Conservation (phyloP, 805 yeast species). For the Candida succiphila region DNA sequence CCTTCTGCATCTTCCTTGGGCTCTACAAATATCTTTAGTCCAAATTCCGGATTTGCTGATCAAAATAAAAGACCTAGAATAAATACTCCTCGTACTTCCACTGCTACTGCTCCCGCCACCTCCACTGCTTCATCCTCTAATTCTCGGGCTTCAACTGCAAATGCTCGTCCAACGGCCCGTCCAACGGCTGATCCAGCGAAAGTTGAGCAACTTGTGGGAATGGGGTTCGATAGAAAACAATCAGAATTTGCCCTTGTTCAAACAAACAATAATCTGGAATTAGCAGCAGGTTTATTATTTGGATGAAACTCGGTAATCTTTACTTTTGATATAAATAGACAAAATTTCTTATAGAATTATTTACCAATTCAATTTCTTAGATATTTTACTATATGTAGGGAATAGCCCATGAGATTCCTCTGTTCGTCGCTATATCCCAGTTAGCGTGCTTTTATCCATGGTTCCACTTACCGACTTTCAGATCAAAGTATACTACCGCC, state of each 20-base stretch:
- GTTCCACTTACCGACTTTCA: no score
- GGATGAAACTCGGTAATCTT: no score
- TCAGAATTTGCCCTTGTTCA: conserved; percentile 55
- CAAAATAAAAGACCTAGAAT: neutral
- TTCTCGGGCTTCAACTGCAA: neutral
- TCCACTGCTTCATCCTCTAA: conserved; percentile 9
- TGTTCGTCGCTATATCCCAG: neutral
- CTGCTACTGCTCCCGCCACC: conserved; percentile 11
- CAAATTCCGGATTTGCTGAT: conserved; percentile 8
- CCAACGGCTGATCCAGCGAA: conserved; percentile 16
- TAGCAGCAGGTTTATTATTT: conserved; percentile 77
- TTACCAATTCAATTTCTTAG: conserved; percentile 2
- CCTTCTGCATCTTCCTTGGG: neutral
- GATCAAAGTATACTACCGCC: no score
- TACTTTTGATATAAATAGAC: conserved; percentile 1
- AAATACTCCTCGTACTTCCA: neutral
- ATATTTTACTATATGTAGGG: neutral
- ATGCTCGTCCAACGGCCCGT: conserved; percentile 1
- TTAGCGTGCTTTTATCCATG: no score
- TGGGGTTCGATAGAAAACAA: conserved; percentile 65
- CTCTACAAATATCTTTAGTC: neutral
- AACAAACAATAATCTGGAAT: conserved; percentile 70
- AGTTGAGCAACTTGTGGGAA: conserved; percentile 36
- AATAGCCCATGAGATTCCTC: neutral
- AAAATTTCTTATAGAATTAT: conserved; percentile 14